Percentiles rank a stretch among this genome's conserved stretches.
Conservation (phyloP, 768 basidiomycete genomes). For the Gloeopeniophorella convolvens region DNA sequence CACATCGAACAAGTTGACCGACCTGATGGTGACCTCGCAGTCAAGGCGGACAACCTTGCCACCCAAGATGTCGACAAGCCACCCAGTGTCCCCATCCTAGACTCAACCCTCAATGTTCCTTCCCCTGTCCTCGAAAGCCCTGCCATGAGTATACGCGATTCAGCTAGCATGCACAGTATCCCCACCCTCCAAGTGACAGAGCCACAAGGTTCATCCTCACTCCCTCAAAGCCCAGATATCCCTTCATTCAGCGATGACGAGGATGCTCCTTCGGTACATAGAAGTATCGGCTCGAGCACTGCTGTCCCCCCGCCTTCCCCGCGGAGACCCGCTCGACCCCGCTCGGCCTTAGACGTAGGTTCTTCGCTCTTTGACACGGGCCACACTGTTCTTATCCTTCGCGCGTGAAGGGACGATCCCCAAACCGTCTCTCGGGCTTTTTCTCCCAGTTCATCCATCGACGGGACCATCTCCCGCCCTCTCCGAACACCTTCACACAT, state of each 20-base stretch:
- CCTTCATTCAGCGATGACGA: conserved; percentile 15
- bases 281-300: conserved; percentile 7
- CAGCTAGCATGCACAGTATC: conserved; percentile 53
- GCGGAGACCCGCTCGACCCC: conserved; percentile 6
- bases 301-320: background rate
- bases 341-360: conserved; percentile 46
- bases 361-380: background rate
- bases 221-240: conserved; percentile 24
- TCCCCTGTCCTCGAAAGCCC: conserved; percentile 33
- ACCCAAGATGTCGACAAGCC: conserved; percentile 10
- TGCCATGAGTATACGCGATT: conserved; percentile 38
- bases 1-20: conserved; percentile 11
- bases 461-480: conserved; percentile 41
- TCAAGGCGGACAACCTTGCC: conserved; percentile 17
- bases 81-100: conserved; percentile 23
- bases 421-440: conserved; percentile 81
- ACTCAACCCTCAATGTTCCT: conserved; percentile 27
- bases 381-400: conserved; percentile 15
- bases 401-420: conserved; percentile 43
- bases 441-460: conserved; percentile 73
- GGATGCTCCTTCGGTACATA: conserved; percentile 22
- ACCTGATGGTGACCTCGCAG: conserved; percentile 22
- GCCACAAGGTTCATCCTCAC: conserved; percentile 34
- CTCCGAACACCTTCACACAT: conserved; percentile 14
- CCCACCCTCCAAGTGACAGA: conserved; percentile 47